Evolutionary conservation across 2,329 filamentous ascomycete species (phyloP), one percentile per base, ranked within the genome.

Genomic region (Claviceps humidiphila): DNA sequence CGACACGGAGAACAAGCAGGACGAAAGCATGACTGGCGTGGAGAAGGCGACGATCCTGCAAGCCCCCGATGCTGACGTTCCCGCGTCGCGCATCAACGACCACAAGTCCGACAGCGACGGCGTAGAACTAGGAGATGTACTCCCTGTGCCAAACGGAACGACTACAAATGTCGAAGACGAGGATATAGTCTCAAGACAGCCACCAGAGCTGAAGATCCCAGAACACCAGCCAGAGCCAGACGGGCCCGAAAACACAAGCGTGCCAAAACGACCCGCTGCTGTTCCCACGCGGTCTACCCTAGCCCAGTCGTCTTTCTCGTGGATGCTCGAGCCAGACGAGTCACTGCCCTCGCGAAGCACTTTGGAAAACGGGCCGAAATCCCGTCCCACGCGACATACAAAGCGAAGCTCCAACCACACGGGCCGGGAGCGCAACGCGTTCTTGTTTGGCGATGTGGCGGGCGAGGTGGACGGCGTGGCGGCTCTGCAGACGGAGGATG

Each of bases 241-340:
- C 7, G 4, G 51, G n/a, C 5, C n/a, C 51, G 41, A 20, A 49
- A 47, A 44, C 1, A 30, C 57, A 16, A 49, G 40, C n/a, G 48
- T 51, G 17, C 40, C 53, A 43, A 58, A 59, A 4, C 65, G 55
- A 51, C 60, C 61, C 47, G 66, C 56, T 57, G 68, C 77, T 2
- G 74, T 81, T 16, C 80, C 78, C 0, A 80, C 80, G 20, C 75
- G 83, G 22, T 85, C 84, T 3, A 80, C 76, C 0, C 73, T 89
- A 38, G 83, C 84, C 1, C 84, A 87, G 58, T 88, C 85, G 7
- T 85, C 82, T 4, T 89, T 88, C 64, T 82, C 85, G 1, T 89
- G 84, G 83, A 89, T 89, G 84, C 72, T 89, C 2, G 81, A 82
- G 57, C 77, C 76, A 3, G 75, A 77, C 57, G 62, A 71, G 51